Percentiles rank a stretch among this genome's conserved stretches.
These are phyloP conservation scores for Naganishia albida DNA, from an alignment of 1,284 basidiomycete genomes.

Conservation along the genomic window DNA sequence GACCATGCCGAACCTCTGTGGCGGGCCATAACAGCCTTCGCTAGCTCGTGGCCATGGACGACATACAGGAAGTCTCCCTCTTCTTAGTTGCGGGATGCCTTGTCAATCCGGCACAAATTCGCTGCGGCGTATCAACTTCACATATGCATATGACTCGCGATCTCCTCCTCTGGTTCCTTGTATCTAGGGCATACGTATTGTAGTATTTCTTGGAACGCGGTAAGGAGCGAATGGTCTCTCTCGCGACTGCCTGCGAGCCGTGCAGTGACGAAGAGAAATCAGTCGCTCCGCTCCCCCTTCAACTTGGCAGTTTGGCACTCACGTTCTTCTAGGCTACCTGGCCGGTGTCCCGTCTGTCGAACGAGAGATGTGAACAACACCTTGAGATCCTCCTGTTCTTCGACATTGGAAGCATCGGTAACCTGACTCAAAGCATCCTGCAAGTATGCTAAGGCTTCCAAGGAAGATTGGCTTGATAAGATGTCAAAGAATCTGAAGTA, in stretches of 20 bases:
- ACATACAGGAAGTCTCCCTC: background rate
- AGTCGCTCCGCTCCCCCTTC: background rate
- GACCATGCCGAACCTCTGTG: background rate
- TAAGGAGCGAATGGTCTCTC: background rate
- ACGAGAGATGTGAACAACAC: constrained; percentile 7
- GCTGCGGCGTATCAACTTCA: background rate
- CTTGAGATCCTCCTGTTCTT: constrained; percentile 14
- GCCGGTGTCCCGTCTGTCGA: background rate
- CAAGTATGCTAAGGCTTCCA: constrained; percentile 10
- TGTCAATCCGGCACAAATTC: background rate
- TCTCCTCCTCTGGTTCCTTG: constrained; percentile 18
- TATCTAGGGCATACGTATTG: constrained; percentile 8
- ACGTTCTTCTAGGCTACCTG: background rate
- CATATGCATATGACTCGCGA: background rate
- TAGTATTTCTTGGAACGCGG: constrained; percentile 12
- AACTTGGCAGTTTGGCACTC: background rate
- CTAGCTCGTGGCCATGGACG: background rate
- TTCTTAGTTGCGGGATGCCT: background rate
- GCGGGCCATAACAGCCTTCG: background rate
- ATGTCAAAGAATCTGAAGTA: constrained; percentile 13
- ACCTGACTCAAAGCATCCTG: constrained; percentile 6
- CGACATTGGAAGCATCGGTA: background rate
- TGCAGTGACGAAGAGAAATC: background rate
- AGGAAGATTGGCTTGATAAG: background rate
- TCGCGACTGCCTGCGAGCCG: background rate